These are phyloP conservation scores for Phlyctochytrium arcticum DNA, from an alignment of 192 early-diverging fungal genomes.

Conservation along the genomic window DNA sequence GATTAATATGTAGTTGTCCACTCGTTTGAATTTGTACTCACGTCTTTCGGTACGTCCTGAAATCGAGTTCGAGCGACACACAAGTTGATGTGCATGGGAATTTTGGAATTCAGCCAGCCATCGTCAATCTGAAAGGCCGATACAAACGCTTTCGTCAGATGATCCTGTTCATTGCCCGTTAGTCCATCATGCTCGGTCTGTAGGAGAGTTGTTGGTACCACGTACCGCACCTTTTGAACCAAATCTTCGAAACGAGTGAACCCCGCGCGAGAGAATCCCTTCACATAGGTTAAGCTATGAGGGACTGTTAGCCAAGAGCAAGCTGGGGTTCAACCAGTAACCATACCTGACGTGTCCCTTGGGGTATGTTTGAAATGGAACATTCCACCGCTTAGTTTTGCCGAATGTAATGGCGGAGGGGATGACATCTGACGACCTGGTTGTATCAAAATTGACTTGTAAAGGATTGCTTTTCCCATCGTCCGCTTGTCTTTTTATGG, in stretches of 20 bases:
- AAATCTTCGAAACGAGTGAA: conserved; percentile 8
- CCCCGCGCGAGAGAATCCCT: background rate
- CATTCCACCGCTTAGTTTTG: background rate
- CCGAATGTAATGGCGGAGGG: no score
- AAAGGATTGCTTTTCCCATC: background rate
- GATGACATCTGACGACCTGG: background rate
- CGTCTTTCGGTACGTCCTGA: background rate
- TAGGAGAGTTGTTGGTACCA: background rate
- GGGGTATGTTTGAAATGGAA: background rate
- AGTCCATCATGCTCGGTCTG: no score
- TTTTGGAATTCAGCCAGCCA: conserved; percentile 11
- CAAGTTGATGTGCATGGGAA: background rate
- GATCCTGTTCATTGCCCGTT: background rate
- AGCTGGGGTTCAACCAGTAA: background rate
- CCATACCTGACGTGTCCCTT: background rate
- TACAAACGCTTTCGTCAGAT: conserved; percentile 11
- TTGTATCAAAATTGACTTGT: background rate
- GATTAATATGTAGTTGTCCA: background rate
- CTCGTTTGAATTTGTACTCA: background rate
- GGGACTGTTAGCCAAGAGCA: no score
- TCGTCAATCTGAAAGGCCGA: conserved; percentile 17
- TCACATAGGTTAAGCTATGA: background rate
- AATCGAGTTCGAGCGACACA: conserved; percentile 6
- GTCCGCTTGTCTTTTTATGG: no score
- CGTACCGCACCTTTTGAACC: conserved; percentile 7